Percentiles rank a stretch among this genome's conserved stretches.
Evolutionary conservation across 2,329 filamentous ascomycete genomes (phyloP).

Genomic region (Fusarium sp.): DNA sequence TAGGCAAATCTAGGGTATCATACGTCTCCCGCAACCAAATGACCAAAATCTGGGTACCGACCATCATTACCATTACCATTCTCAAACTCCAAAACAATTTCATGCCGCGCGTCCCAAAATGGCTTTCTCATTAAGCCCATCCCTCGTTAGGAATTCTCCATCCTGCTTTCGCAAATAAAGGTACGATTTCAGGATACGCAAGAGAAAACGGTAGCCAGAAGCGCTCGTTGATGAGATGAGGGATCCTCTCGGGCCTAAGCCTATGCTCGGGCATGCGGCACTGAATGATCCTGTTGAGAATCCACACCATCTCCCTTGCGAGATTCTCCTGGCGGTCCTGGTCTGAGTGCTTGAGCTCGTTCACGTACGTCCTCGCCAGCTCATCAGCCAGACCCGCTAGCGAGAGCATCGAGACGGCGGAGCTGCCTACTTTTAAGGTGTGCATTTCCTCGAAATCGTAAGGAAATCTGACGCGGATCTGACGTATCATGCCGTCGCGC

Average conservation of each 20-base stretch:
- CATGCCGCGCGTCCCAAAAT: neutral
- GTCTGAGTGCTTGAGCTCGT: constrained; percentile 35
- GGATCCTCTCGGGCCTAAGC: constrained; percentile 33
- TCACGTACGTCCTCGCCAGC: constrained; percentile 52
- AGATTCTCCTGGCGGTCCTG: constrained; percentile 36
- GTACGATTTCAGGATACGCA: constrained; percentile 46
- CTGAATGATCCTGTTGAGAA: constrained; percentile 50
- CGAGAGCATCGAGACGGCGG: constrained; percentile 49
- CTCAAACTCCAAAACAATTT: constrained; percentile 26
- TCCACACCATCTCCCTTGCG: constrained; percentile 52
- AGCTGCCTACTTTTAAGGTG: constrained; percentile 31
- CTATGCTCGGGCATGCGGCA: constrained; percentile 35
- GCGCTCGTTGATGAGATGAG: constrained; percentile 41
- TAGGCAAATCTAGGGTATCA: constrained; percentile 33
- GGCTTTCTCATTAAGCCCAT: constrained; percentile 7
- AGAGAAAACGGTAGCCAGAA: constrained; percentile 52
- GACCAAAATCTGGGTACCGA: neutral
- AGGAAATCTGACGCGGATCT: constrained; percentile 55
- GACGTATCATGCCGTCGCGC: constrained; percentile 46
- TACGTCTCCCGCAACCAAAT: constrained; percentile 22
- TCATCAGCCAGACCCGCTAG: constrained; percentile 53
- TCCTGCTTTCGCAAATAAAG: constrained; percentile 50
- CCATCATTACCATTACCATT: neutral
- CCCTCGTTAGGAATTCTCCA: constrained; percentile 39
- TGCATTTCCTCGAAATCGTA: constrained; percentile 51